These are phyloP conservation scores for Ustilaginoidea virens DNA, from an alignment of 2,329 filamentous ascomycete genomes.

Conservation along the genomic window DNA sequence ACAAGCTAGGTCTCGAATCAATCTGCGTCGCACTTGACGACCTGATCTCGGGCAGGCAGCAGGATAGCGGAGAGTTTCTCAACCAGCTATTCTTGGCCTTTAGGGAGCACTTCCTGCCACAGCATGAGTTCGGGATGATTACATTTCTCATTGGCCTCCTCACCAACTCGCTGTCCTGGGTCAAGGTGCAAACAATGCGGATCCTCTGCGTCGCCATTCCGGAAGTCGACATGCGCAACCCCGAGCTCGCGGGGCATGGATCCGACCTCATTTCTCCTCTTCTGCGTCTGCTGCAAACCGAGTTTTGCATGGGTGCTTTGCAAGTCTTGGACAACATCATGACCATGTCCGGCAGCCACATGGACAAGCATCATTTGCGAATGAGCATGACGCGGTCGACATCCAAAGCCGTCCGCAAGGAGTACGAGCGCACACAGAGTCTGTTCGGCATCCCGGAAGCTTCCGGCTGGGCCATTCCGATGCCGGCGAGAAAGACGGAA, in stretches of 20 bases:
- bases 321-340: conserved; percentile 90
- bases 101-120: conserved; percentile 63
- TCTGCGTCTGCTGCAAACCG: conserved; percentile 75
- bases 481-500: conserved; percentile 79
- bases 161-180: conserved; percentile 77
- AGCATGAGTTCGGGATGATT: conserved; percentile 68
- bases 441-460: conserved; percentile 93
- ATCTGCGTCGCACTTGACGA: conserved; percentile 55
- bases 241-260: conserved; percentile 78
- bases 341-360: conserved; percentile 78
- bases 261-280: conserved; percentile 92
- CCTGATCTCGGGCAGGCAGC: conserved; percentile 53
- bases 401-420: conserved; percentile 73
- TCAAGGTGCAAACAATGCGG: conserved; percentile 86
- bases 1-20: conserved; percentile 50
- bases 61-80: conserved; percentile 60
- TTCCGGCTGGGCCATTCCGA: conserved; percentile 89
- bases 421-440: conserved; percentile 88
- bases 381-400: conserved; percentile 97
- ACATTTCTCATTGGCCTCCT: conserved; percentile 84
- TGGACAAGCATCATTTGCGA: conserved; percentile 85
- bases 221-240: conserved; percentile 82
- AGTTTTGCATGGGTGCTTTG: conserved; percentile 83
- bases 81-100: conserved; percentile 58
- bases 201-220: conserved; percentile 74